Base-by-base conservation (phyloP, 2,329 filamentous ascomycete genomes). In the Botryosphaeria agaves region DNA sequence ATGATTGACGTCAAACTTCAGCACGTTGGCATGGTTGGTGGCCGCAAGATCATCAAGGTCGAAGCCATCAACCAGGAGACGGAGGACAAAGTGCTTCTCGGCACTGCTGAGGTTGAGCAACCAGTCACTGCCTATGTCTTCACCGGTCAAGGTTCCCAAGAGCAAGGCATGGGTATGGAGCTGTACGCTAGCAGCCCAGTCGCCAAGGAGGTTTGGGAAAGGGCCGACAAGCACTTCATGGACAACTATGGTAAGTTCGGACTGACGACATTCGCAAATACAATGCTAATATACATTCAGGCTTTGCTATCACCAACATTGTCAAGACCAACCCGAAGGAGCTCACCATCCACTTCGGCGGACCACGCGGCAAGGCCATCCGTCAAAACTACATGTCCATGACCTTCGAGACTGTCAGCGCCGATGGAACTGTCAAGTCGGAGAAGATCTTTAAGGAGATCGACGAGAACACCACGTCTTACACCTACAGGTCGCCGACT, bases 371-470 rank as follows among this genome's bases (percentile, higher is more conserved):
- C 50, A 98, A 95, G 62, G 84, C 83, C 30, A 98, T 98, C 44
- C 83, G 89, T 38, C 79, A 93, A 51, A 98, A 98, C 60, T 98
- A 98, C 66, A 95, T 95, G 79, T 76, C 87, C 36, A 98, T 98
- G 89, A 95, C 87, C 28, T 98, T 95, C 57, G 89, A 98, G 64
- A 91, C 87, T n/a, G 84, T 98, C 31, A 79, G 78, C 35, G 63
- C 81, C 2, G 89, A 98, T 53, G 89, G 89, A 16, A 72, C 72
- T 20, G 84, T 93, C 62, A 95, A 94, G 59, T 94, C 89, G 0
- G 89, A 98, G 66, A 92, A 87, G 61, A 98, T 98, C 51, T 98
- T 98, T 71, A 95, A 98, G 65, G 85, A 92, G 47, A 85, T 98
- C 45, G 72, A 78, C 46, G 89, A 95, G 59, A 76, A 68, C 50